Evolutionary conservation across 2,329 filamentous ascomycete genomes (phyloP), one percentile per base, ranked within the genome.

Genomic region (Macroventuria anomochaeta): DNA sequence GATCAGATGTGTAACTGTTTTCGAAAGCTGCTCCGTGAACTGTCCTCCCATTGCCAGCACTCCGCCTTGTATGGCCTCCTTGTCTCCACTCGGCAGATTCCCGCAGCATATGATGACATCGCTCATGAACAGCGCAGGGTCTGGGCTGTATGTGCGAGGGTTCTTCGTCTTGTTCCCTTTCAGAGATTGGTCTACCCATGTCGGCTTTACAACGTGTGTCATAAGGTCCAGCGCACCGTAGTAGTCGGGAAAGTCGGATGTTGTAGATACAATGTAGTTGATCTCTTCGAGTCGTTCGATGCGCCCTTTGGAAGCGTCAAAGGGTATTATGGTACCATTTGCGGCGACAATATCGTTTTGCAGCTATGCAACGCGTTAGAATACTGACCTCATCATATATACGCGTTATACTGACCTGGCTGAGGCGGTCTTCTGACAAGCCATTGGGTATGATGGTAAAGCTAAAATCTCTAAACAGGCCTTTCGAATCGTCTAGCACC

Each of bases 191-290:
- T 84, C 81, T 39, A 97, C 84, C 93, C 95, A 99, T 51, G 84
- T 79, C 3, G 90, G 86, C 60, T 87, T 93, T 23, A 97, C 87
- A 1, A 97, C 89, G 10, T 91, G 89, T 42, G 95, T 88, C 82
- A 96, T 88, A 59, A 85, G 80, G 40, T 91, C 88, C 59, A 88
- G 82, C 1, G 91, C 87, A 57, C 85, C 82, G 55, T 85, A 80
- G 72, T 95, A 97, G 66, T 93, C 86, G n/a, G 90, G 87, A 65
- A 99, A 99, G 72, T 99, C 92, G 75, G 91, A 89, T 1, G 89
- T 93, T 53, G 87, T 85, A 51, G 93, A 83, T 59, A 91, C 79
- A 55, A 91, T 83, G 70, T 90, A 87, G 6, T 83, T 87, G 55
- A 86, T 78, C 46, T 81, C 61, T 29, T 74, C 61, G 25, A 81